Evolutionary conservation across 352 stramenopile genomes (phyloP).

Genomic region (Pythium dissotocum): DNA sequence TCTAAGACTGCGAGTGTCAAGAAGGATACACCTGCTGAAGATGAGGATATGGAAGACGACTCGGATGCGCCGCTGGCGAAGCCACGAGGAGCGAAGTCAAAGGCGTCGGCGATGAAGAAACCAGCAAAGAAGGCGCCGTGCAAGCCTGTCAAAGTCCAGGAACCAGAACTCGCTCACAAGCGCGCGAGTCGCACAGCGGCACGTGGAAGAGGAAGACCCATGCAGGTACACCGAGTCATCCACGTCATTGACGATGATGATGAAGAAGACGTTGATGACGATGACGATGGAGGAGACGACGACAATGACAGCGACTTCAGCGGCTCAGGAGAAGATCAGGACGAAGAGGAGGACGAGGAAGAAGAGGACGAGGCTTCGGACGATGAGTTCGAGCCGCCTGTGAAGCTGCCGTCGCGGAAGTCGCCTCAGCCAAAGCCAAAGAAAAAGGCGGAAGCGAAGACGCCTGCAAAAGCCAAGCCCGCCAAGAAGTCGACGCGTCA

Average conservation of each 20-base stretch:
- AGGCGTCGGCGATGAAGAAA: background rate
- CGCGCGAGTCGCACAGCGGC: conserved; percentile 13
- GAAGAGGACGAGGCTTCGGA: conserved; percentile 40
- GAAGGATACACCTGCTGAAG: background rate
- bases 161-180: conserved; percentile 21
- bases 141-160: conserved; percentile 23
- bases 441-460: conserved; percentile 5
- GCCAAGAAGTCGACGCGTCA: conserved; percentile 3
- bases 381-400: conserved; percentile 32
- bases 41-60: background rate
- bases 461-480: background rate
- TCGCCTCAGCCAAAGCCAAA: conserved; percentile 15
- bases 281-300: conserved; percentile 26
- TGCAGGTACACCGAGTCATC: background rate
- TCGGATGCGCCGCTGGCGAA: conserved; percentile 2
- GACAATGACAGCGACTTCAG: conserved; percentile 31
- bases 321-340: conserved; percentile 36
- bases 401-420: conserved; percentile 28
- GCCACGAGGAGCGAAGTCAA: background rate
- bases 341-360: conserved; percentile 39
- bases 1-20: background rate
- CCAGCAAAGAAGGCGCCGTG: background rate
- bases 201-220: background rate
- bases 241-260: conserved; percentile 3
- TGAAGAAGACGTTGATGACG: conserved; percentile 18